Base-by-base conservation (phyloP, 2,329 filamentous ascomycete species). In the Ophiostoma sp. region DNA sequence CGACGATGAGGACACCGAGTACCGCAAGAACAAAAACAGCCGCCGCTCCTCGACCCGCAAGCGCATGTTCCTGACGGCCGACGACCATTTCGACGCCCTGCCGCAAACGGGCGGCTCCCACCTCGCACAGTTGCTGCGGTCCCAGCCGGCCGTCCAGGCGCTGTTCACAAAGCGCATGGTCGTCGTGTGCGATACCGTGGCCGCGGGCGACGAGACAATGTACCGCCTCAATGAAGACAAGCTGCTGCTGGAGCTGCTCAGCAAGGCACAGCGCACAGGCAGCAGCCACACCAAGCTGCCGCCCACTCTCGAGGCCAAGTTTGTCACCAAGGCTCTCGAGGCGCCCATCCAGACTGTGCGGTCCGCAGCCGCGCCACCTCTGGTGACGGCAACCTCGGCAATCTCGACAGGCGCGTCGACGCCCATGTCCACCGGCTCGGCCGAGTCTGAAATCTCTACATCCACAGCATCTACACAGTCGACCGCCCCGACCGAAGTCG, bases 191-290 rank as follows among this genome's bases (percentile, higher is more conserved):
- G 93, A 97, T 75, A 90, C 85, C 0, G 90, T 96, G 13, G 90
- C 95, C 44, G 91, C 91, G 0, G 92, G 90, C 17, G 91, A 92
- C 72, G 93, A 97, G 78, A 87, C 81, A 69, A 93, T 97, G 91
- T 97, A 91, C 79, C 87, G 93, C 15, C 81, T 96, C 33, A 95
- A 84, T 75, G 85, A 91, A 75, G 80, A 83, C 15, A 96, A 93
- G 77, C 84, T 97, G 0, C 76, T 90, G 7, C 76, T 79, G 1
- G 83, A 89, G 70, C 76, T 98, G 0, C 73, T 94, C 7, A 76
- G 79, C 23, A 98, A 97, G 78, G 93, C 93, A 5, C 83, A 84
- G 72, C 83, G 83, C 5, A 90, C 96, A 84, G 65, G 65, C 23
- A 83, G 84, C n/a, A 81, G 80, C 0, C 44, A 31, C 23, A 39